Percentiles rank a stretch among this genome's conserved stretches.
phyloP scores from a whole-genome alignment of 2,329 filamentous ascomycete genomes.

The Sphaerulina populicola region DNA sequence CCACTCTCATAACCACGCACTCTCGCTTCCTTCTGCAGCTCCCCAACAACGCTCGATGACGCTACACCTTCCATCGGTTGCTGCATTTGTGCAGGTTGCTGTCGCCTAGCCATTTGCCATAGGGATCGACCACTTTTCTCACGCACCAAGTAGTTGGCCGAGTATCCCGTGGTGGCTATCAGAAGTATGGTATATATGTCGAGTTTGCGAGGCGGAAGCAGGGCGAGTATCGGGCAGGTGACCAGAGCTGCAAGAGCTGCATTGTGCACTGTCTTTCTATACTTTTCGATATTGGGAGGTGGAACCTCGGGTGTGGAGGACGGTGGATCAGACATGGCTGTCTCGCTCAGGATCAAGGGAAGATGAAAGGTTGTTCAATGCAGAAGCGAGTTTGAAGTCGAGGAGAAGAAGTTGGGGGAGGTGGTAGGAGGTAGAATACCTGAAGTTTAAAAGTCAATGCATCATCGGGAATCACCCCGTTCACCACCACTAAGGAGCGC shows the following conservation, averaged over 20 bases:
- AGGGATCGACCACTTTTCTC: constrained; percentile 29
- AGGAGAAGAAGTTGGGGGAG: neutral
- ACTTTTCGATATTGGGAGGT: constrained; percentile 25
- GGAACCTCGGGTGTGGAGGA: constrained; percentile 17
- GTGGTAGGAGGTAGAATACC: neutral
- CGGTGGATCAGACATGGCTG: neutral
- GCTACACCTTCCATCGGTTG: neutral
- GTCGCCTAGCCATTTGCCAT: constrained; percentile 26
- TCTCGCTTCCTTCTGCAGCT: constrained; percentile 17
- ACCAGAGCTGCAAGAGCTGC: constrained; percentile 45
- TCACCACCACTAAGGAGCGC: too few species aligned
- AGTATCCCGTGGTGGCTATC: constrained; percentile 41
- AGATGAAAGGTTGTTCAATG: neutral
- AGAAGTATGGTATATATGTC: constrained; percentile 53
- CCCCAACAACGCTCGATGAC: constrained; percentile 12
- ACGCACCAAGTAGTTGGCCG: constrained; percentile 43
- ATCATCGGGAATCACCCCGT: neutral
- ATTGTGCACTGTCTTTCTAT: constrained; percentile 35
- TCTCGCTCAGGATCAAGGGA: neutral
- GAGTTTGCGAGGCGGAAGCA: constrained; percentile 54
- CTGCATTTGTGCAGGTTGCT: constrained; percentile 2
- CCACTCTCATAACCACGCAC: constrained; percentile 33
- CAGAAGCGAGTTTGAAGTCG: neutral
- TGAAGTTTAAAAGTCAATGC: neutral
- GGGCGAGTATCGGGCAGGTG: constrained; percentile 47